Base-by-base conservation (phyloP, 1,284 basidiomycete species). In the Boletus albobrunnescens region DNA sequence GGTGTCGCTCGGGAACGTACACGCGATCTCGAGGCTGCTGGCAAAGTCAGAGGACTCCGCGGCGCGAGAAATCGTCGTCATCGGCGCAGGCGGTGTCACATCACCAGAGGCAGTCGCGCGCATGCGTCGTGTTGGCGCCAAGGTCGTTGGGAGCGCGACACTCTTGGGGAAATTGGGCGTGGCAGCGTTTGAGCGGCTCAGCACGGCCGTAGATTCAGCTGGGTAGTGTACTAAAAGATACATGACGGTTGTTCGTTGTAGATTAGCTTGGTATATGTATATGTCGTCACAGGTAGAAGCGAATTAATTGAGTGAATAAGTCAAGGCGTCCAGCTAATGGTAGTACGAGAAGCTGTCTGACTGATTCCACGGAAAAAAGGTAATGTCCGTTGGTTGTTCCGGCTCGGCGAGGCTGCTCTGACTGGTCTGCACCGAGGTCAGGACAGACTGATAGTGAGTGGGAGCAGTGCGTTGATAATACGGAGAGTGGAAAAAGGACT, bases 41-140 rank as follows among this genome's bases (percentile, higher is more conserved):
- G 59, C 64, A 19, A 59, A 60, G 49, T 75, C 71, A 50, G 57
- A 58, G 16, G 69, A 71, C 49, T 51, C 64, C 2, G 70, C 71
- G 0, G 57, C 87, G 44, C 67, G 66, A 30, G 59, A 68, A 4
- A 77, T 90, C 44, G 67, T 67, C 40, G 67, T 91, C 40, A 77
- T 92, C 44, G 89, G 89, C 5, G 82, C 85, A 16, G 89, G 89
- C 0, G 89, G 89, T 6, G 86, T 90, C n/a, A 81, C 77, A 1
- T 76, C 74, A 24, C 65, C 70, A 9, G 79, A 71, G 14, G 82
- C 78, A 1, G 78, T 72, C 5, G 60, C 66, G 41, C 73, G 89
- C 46, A 91, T 91, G 86, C 67, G 69, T 16, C 70, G 70, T 31
- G 87, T 81, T 10, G 89, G 89, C 4, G 89, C 88, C 10, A 65